Evolutionary conservation across 306 rosid genomes (phyloP).

Genomic region (Dalbergia cultrata): DNA sequence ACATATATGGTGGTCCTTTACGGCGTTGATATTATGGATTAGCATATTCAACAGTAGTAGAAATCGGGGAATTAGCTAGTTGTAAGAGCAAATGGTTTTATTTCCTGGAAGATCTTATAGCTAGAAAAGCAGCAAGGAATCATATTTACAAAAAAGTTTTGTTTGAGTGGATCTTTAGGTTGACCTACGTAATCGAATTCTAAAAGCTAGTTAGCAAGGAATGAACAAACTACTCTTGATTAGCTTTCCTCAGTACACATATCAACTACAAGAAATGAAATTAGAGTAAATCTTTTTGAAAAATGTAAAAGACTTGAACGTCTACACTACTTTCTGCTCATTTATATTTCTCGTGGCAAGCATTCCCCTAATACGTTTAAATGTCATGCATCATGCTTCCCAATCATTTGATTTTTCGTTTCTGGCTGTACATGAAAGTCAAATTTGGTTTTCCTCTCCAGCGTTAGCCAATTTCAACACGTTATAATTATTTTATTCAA

Average conservation of each 20-base stretch:
- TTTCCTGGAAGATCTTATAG: background rate
- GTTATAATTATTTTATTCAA: background rate
- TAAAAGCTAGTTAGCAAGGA: background rate
- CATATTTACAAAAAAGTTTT: background rate
- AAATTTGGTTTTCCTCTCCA: conserved; percentile 1
- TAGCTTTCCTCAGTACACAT: conserved; percentile 29
- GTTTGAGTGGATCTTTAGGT: background rate
- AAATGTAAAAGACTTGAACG: background rate
- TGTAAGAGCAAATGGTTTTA: background rate
- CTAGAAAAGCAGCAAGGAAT: background rate
- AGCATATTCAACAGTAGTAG: background rate
- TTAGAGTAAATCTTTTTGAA: background rate
- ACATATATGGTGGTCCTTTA: background rate
- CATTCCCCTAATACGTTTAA: background rate
- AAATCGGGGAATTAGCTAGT: background rate
- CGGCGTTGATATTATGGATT: conserved; percentile 30
- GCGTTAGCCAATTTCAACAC: background rate
- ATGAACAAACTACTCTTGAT: background rate
- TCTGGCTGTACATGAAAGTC: background rate
- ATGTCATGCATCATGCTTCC: conserved; percentile 13
- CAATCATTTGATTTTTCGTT: background rate
- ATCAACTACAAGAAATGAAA: background rate
- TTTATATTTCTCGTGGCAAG: background rate
- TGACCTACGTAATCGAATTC: conserved; percentile 9
- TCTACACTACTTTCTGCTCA: background rate